A percentile compares a stretch with the other conserved stretches of the same genome.
phyloP scores from a whole-genome alignment of 257 asterid genomes.

The Voacanga thouarsii region DNA sequence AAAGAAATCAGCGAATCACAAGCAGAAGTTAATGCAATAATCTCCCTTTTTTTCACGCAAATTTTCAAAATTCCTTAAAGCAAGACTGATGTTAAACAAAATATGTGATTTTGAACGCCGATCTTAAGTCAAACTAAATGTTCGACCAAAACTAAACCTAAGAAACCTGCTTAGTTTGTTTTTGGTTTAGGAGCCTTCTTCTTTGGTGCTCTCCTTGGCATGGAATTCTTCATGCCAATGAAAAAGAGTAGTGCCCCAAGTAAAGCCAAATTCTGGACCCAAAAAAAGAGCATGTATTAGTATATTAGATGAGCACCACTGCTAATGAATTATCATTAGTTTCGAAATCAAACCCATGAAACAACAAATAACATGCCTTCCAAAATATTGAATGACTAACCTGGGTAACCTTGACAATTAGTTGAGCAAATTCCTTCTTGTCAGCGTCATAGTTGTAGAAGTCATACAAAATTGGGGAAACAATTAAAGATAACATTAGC shows the following conservation, averaged over 20 bases:
- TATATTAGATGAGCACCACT: neutral
- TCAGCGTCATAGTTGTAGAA: too few relatives aligned
- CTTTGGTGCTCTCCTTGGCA: too few relatives aligned
- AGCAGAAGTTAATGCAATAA: neutral
- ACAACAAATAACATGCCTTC: neutral
- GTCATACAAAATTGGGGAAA: constrained; percentile 67
- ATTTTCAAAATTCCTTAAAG: neutral
- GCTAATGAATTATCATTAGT: neutral
- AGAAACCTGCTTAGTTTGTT: too few relatives aligned
- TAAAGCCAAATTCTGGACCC: too few relatives aligned
- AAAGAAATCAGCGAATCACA: neutral
- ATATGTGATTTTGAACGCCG: neutral
- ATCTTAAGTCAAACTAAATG: neutral
- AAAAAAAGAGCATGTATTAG: neutral
- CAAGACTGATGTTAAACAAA: constrained; percentile 3
- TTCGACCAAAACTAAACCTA: constrained; percentile 7
- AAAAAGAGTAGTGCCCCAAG: too few relatives aligned
- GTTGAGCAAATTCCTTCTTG: constrained; percentile 63
- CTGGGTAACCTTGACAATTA: constrained; percentile 76
- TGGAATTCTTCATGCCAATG: too few relatives aligned
- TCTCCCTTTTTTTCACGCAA: neutral
- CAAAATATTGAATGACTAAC: constrained; percentile 27
- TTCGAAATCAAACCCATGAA: neutral
- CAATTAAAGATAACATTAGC: too few relatives aligned
- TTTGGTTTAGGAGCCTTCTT: too few relatives aligned